Evolutionary conservation across 495 filamentous ascomycete genomes (phyloP).

Genomic region (Aspergillus asperescens): DNA sequence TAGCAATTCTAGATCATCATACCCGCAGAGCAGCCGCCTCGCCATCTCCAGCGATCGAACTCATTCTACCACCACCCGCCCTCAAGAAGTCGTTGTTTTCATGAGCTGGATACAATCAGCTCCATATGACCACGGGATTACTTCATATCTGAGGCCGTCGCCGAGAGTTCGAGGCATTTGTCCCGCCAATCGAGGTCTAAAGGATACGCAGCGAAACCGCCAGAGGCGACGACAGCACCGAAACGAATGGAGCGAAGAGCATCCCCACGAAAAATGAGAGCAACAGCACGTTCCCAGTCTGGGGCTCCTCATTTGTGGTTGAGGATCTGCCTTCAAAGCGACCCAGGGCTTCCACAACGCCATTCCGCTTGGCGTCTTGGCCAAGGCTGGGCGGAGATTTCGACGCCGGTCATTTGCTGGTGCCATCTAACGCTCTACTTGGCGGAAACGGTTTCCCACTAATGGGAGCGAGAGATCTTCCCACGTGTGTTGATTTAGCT

Average conservation of each 20-base stretch:
- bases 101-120: too few relatives aligned
- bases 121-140: too few relatives aligned
- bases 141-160: too few relatives aligned
- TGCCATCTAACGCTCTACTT: neutral
- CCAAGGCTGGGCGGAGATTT: too few relatives aligned
- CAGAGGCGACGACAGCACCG: neutral
- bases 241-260: neutral
- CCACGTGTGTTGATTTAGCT: too few relatives aligned
- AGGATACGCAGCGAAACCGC: too few relatives aligned
- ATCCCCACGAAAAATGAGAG: neutral
- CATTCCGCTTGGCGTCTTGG: neutral
- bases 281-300: neutral
- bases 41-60: too few relatives aligned
- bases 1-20: neutral
- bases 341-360: neutral
- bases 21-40: too few relatives aligned
- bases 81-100: too few relatives aligned
- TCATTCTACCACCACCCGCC: too few relatives aligned
- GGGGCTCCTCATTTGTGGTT: neutral
- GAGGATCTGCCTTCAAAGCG: too few relatives aligned
- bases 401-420: too few relatives aligned
- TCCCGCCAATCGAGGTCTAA: neutral
- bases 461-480: neutral
- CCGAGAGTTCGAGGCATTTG: conserved; percentile 5
- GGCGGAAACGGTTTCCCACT: neutral